A percentile compares a stretch with the other conserved stretches of the same genome.
These are phyloP conservation scores for Podaxis sp. DNA, from an alignment of 768 basidiomycete genomes.

Conservation along the genomic window DNA sequence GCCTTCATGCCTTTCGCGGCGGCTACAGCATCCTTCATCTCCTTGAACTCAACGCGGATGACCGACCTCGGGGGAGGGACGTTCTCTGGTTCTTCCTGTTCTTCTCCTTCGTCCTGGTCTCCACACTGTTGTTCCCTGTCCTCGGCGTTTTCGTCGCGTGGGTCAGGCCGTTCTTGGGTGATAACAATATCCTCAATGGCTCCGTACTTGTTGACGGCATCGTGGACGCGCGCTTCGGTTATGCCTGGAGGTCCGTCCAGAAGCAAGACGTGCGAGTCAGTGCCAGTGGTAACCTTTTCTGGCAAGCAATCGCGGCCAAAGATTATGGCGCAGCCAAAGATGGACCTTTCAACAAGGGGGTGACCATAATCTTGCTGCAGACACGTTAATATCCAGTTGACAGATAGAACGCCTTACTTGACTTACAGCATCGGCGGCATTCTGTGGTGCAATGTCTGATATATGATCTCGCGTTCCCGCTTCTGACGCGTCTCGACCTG, in stretches of 20 bases:
- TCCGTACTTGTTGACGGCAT: slow-evolving; percentile 9
- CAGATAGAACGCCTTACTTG: not conserved
- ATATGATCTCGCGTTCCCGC: not conserved
- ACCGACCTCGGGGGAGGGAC: not conserved
- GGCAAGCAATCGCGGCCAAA: slow-evolving; percentile 36
- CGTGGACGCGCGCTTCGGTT: slow-evolving; percentile 11
- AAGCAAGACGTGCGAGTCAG: slow-evolving; percentile 29
- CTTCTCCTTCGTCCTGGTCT: not conserved
- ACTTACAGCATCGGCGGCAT: slow-evolving; percentile 1
- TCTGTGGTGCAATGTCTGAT: slow-evolving; percentile 6
- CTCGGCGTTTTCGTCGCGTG: not conserved
- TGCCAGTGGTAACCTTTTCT: slow-evolving; percentile 31
- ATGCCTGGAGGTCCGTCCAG: slow-evolving; percentile 6
- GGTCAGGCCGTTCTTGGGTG: not conserved
- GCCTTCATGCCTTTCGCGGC: not conserved
- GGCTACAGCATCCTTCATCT: slow-evolving; percentile 8
- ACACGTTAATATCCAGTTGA: not conserved
- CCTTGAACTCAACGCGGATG: slow-evolving; percentile 13
- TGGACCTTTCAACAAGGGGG: slow-evolving; percentile 19
- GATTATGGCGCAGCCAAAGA: slow-evolving; percentile 28
- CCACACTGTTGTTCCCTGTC: not conserved
- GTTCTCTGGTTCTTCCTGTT: not conserved
- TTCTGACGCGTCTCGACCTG: slow-evolving; percentile 3
- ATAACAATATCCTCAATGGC: slow-evolving; percentile 12
- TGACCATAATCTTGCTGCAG: slow-evolving; percentile 10